phyloP scores from a whole-genome alignment of 129 eudicot genomes.

The Cynara cardunculus region DNA sequence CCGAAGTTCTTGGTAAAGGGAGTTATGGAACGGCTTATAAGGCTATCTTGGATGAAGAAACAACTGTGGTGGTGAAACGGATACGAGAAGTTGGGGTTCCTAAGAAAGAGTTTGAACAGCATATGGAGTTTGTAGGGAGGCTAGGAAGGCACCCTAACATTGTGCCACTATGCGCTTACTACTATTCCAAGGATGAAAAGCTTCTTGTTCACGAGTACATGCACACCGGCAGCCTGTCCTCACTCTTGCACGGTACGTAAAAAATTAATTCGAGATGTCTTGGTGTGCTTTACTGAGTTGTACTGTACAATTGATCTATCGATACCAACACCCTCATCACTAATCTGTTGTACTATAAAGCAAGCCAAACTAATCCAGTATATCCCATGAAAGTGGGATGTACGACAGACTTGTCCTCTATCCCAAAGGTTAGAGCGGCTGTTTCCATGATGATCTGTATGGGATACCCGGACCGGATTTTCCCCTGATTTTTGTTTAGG shows the following conservation, averaged over 20 bases:
- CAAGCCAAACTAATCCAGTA: not conserved
- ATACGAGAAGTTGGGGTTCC: constrained; percentile 60
- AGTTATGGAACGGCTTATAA: constrained; percentile 81
- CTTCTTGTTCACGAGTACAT: constrained; percentile 84
- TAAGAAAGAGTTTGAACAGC: constrained; percentile 82
- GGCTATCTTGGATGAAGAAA: constrained; percentile 76
- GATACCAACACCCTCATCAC: not conserved
- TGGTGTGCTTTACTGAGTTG: not conserved
- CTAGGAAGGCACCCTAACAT: constrained; percentile 67
- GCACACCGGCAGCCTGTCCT: constrained; percentile 70
- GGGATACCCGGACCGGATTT: not conserved
- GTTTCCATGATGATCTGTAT: not conserved
- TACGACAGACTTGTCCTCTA: not conserved
- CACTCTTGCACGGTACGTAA: constrained; percentile 74
- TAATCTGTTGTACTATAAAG: not conserved
- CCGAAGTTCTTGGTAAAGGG: constrained; percentile 97
- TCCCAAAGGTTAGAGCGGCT: not conserved
- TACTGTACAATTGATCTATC: not conserved
- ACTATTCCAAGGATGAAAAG: constrained; percentile 89
- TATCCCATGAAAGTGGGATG: not conserved
- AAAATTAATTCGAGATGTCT: not conserved
- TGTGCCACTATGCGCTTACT: constrained; percentile 71
- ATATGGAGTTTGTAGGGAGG: constrained; percentile 66
- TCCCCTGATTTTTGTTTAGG: too few species aligned
- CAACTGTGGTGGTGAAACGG: constrained; percentile 79